phyloP scores from a whole-genome alignment of 1,284 basidiomycete genomes.

The Cutaneotrichosporon sp. region DNA sequence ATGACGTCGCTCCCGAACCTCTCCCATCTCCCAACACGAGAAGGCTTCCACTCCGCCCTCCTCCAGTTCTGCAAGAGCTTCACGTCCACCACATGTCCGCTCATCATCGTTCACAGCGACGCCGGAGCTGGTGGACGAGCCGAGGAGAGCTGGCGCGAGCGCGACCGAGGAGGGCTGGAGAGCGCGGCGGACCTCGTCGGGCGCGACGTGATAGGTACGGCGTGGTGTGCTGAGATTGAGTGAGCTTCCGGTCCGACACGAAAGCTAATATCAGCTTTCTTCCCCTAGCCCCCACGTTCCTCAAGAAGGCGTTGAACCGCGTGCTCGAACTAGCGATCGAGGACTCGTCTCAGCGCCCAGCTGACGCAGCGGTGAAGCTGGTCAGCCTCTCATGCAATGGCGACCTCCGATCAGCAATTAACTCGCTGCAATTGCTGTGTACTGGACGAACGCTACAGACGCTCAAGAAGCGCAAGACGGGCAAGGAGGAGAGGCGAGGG shows the following conservation, averaged over 20 bases:
- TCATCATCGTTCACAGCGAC: constrained; percentile 84
- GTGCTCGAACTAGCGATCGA: constrained; percentile 62
- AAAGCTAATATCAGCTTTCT: constrained; percentile 68
- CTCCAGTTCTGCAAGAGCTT: constrained; percentile 59
- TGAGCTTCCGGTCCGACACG: constrained; percentile 56
- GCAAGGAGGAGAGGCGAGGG: constrained; percentile 15
- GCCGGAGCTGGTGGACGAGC: constrained; percentile 70
- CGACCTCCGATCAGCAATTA: constrained; percentile 89
- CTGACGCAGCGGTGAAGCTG: constrained; percentile 68
- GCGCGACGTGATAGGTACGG: constrained; percentile 67
- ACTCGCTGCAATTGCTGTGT: constrained; percentile 78
- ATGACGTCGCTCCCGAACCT: constrained; percentile 93
- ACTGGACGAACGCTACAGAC: constrained; percentile 11
- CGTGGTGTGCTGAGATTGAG: constrained; percentile 70
- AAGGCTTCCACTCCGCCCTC: constrained; percentile 73
- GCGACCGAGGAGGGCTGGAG: constrained; percentile 58
- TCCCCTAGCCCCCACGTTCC: constrained; percentile 81
- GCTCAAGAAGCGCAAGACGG: constrained; percentile 25
- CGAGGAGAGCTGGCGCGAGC: constrained; percentile 55
- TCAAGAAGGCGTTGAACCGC: constrained; percentile 73
- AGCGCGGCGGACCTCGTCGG: constrained; percentile 55
- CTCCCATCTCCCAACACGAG: constrained; percentile 69
- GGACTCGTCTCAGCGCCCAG: constrained; percentile 52
- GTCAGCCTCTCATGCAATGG: constrained; percentile 80
- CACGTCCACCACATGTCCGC: constrained; percentile 59